These are phyloP conservation scores for Aspergillus baeticus DNA, from an alignment of 495 filamentous ascomycete species.

Conservation along the genomic window DNA sequence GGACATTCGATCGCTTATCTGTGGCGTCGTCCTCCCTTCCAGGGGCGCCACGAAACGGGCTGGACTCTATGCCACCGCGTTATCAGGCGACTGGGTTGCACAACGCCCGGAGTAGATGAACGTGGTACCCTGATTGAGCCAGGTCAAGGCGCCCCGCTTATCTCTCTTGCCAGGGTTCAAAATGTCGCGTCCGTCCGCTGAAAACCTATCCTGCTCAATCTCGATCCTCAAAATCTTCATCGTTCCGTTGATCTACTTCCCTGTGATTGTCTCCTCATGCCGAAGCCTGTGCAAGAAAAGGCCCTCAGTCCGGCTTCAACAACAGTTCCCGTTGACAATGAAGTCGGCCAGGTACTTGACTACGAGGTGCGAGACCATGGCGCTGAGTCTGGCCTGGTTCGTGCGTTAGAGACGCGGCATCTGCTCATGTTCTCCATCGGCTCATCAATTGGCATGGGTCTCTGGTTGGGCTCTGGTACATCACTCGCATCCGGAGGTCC, in stretches of 20 bases:
- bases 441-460: slow-evolving; percentile 58
- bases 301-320: neutral
- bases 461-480: slow-evolving; percentile 72
- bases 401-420: neutral
- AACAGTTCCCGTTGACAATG: neutral
- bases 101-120: too few species aligned
- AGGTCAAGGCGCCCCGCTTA: too few species aligned
- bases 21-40: too few species aligned
- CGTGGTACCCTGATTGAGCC: too few species aligned
- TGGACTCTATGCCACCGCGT: too few species aligned
- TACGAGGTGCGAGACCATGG: slow-evolving; percentile 3
- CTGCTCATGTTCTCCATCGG: slow-evolving; percentile 7
- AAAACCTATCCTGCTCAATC: neutral
- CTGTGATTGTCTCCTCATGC: neutral
- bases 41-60: too few species aligned
- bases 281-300: slow-evolving; percentile 2
- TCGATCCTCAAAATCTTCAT: neutral
- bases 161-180: neutral
- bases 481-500: slow-evolving; percentile 68
- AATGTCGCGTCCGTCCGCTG: neutral
- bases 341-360: slow-evolving; percentile 1
- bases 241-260: neutral
- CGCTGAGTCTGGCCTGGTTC: neutral
- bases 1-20: too few species aligned
- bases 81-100: too few species aligned